phyloP scores from a whole-genome alignment of 345 rosid genomes.

The Cardamine resedifolia region DNA sequence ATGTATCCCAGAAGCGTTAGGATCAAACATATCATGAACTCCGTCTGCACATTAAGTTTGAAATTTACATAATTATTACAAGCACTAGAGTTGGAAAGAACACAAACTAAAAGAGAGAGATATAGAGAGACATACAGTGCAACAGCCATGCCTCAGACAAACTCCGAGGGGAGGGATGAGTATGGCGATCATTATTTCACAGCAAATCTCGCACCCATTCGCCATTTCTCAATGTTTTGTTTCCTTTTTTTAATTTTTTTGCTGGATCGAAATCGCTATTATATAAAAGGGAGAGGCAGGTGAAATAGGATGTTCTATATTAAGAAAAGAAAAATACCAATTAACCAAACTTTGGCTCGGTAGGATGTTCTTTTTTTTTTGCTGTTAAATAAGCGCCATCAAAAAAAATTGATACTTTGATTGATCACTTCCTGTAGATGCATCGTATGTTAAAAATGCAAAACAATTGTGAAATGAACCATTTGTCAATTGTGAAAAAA shows the following conservation, averaged over 20 bases:
- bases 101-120: not conserved
- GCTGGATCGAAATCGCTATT: not conserved
- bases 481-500: too few relatives aligned
- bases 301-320: not conserved
- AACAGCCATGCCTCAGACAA: slow-evolving; percentile 88
- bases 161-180: slow-evolving; percentile 85
- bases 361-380: too few relatives aligned
- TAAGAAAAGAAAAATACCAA: not conserved
- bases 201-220: slow-evolving; percentile 64
- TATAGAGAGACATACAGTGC: slow-evolving; percentile 51
- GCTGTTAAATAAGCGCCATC: too few relatives aligned
- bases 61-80: not conserved
- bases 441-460: too few relatives aligned
- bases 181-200: slow-evolving; percentile 81
- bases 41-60: slow-evolving; percentile 49
- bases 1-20: slow-evolving; percentile 80
- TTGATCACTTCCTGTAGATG: too few relatives aligned
- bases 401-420: too few relatives aligned
- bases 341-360: not conserved
- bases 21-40: slow-evolving; percentile 74
- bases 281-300: not conserved
- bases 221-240: slow-evolving; percentile 51
- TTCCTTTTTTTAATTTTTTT: not conserved
- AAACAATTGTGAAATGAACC: too few relatives aligned
- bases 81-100: not conserved